Conservation (phyloP, 2,329 filamentous ascomycete genomes). For the Domatiomyces globalis region DNA sequence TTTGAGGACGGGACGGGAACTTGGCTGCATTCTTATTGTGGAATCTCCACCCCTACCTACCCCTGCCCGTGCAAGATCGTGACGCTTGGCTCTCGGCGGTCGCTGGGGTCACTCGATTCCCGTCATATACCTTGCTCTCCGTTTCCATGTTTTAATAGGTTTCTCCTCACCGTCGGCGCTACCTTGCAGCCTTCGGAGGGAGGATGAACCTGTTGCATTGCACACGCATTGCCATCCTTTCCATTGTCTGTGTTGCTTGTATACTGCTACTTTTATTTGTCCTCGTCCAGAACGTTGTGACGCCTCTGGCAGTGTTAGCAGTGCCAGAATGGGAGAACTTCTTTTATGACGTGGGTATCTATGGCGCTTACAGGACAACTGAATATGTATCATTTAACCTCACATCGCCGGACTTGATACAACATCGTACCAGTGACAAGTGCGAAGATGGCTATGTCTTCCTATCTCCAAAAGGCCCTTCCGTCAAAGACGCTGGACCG, state of each 20-base stretch:
- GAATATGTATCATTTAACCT: constrained; percentile 8
- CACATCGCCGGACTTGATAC: constrained; percentile 14
- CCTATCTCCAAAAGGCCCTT: constrained; percentile 26
- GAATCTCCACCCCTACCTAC: too few relatives aligned
- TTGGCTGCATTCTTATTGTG: neutral
- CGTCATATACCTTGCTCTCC: neutral
- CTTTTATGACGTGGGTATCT: constrained; percentile 5
- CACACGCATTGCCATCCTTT: neutral
- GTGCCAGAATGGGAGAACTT: neutral
- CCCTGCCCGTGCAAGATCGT: neutral
- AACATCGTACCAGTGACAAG: constrained; percentile 13
- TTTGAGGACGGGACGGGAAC: neutral
- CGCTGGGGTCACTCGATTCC: neutral
- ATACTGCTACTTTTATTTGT: neutral
- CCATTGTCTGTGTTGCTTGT: neutral
- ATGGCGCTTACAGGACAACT: constrained; percentile 8
- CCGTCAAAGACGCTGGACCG: constrained; percentile 25
- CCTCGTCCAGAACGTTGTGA: neutral
- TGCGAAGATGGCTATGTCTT: constrained; percentile 32
- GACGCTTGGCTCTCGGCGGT: neutral
- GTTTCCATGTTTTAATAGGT: neutral
- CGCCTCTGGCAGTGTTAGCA: neutral
- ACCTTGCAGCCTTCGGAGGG: neutral
- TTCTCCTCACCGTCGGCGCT: neutral
- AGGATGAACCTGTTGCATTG: neutral